Percentiles rank a stretch among this genome's conserved stretches.
Evolutionary conservation across 2,329 filamentous ascomycete genomes (phyloP).

Genomic region (Coniochaeta sp.): DNA sequence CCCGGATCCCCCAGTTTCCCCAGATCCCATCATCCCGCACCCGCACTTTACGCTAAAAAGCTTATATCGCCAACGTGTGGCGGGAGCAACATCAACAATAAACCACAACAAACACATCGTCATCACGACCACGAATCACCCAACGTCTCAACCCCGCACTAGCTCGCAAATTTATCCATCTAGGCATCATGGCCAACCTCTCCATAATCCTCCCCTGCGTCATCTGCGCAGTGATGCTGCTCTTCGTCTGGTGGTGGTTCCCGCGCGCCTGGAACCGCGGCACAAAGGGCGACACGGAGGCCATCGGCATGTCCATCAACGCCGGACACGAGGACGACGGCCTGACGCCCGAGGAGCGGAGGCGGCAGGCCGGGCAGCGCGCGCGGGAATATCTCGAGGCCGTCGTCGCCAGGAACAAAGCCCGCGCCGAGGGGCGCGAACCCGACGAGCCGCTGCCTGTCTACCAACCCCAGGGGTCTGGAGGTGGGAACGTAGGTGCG

Average conservation of each 20-base stretch:
- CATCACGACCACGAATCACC: too few relatives aligned
- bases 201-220: constrained; percentile 2
- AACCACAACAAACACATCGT: too few relatives aligned
- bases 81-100: too few relatives aligned
- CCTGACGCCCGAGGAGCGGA: neutral
- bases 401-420: neutral
- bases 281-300: neutral
- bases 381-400: constrained; percentile 1
- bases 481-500: neutral
- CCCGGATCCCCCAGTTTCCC: too few relatives aligned
- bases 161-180: neutral
- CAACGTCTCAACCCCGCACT: neutral
- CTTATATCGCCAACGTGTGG: too few relatives aligned
- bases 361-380: neutral
- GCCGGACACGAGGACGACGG: neutral
- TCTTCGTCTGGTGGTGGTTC: constrained; percentile 4
- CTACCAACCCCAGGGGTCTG: neutral
- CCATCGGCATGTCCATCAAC: neutral
- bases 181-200: neutral
- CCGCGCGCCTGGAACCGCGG: constrained; percentile 1
- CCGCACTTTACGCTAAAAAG: too few relatives aligned
- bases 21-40: too few relatives aligned
- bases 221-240: neutral
- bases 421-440: neutral
- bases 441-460: neutral